Percentiles rank a stretch among this genome's conserved stretches.
Conservation (phyloP, 108 stramenopile genomes). For the Nitzschia putrida region DNA sequence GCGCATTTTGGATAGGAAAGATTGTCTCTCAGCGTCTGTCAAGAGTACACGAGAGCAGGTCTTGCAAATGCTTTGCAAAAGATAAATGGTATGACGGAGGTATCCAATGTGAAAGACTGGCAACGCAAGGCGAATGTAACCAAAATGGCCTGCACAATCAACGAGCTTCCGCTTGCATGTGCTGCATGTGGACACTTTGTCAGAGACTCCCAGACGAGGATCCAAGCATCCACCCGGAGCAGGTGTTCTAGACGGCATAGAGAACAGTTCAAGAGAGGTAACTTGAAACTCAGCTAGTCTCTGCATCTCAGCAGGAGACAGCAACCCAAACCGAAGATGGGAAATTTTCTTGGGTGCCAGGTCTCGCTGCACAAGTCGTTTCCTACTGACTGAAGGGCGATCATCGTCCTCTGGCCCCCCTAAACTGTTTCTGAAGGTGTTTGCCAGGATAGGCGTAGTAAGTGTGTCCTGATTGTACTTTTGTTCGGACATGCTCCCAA, state of each 20-base stretch:
- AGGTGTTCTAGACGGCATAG: slow-evolving; percentile 89
- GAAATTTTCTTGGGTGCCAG: slow-evolving; percentile 90
- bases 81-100: slow-evolving; percentile 88
- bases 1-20: slow-evolving; percentile 74
- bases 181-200: slow-evolving; percentile 84
- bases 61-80: slow-evolving; percentile 97
- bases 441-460: not conserved
- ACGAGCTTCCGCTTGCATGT: slow-evolving; percentile 92
- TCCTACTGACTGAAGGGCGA: slow-evolving; percentile 42
- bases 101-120: slow-evolving; percentile 99
- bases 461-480: no score
- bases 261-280: slow-evolving; percentile 88
- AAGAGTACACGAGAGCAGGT: slow-evolving; percentile 92
- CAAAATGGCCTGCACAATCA: slow-evolving; percentile 97
- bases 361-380: slow-evolving; percentile 59
- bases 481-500: no score
- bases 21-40: slow-evolving; percentile 60
- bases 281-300: slow-evolving; percentile 94
- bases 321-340: slow-evolving; percentile 94
- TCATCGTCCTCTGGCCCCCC: slow-evolving; percentile 32
- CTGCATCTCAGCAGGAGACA: slow-evolving; percentile 90
- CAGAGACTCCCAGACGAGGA: slow-evolving; percentile 91
- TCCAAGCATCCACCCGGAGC: slow-evolving; percentile 92
- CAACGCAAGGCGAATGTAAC: slow-evolving; percentile 91
- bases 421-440: not conserved